Base-by-base conservation (phyloP, 192 early-diverging fungal species). In the Haplosporangium gracile region DNA sequence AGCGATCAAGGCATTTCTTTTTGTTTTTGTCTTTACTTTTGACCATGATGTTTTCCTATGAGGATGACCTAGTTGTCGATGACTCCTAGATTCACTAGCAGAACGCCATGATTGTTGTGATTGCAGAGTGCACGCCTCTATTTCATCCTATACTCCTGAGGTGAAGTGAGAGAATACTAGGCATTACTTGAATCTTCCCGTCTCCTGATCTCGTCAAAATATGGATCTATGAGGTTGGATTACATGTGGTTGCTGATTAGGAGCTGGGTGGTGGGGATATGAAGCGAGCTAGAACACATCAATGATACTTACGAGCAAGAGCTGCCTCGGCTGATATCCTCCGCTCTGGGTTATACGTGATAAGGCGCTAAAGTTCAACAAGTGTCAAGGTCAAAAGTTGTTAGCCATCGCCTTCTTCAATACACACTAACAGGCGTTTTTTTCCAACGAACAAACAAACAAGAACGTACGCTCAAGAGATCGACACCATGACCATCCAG, bases 401-500 rank as follows among this genome's bases (percentile, higher is more conserved):
- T 45, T 34, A 51, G 36, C 60, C 72, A 34, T 34, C 70, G 7
- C 24, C 39, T 15, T 2, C 2, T 22, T 51, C 18, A 45, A 45
- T 15, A 8, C 20, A 40, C 24, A 45, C 8, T 60, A 26, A 11
- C 5, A 65, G 68, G 65, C 15, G 16, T 47, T 16, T 74, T 16
- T 74, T 39, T 34, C 43, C 11, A 24, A 26, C 34, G 13, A 72
- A 74, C 7, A 11, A 47, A 65, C 16, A 42, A 24, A 22, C 15
- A 10, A 68, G 18, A 32, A 81, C 86, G 88, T 90, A 92, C 92
- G 78, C 86, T 90, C 85, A 99, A 91, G 79, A 99, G 88, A 82
- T 99, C 96, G 39, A 99, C 93, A 45, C 98, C 98, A 26, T 89
- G 77, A 22, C 93, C 72, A 89, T 97, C 96, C 40, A 99, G 90